phyloP scores from a whole-genome alignment of 2,329 filamentous ascomycete genomes.

The Diplocarpon rosae region DNA sequence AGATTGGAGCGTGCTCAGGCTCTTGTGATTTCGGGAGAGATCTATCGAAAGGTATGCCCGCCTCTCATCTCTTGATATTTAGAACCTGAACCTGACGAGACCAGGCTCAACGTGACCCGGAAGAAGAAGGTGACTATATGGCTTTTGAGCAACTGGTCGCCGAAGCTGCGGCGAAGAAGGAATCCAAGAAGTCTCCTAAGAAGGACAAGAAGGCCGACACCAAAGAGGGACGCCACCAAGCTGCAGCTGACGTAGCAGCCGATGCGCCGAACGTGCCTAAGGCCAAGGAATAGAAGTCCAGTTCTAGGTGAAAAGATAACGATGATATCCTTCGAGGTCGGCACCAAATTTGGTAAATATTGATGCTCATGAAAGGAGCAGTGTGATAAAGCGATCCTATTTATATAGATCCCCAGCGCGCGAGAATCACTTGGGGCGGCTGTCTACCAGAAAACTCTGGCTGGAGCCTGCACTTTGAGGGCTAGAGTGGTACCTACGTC shows the following conservation, averaged over 20 bases:
- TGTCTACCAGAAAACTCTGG: no score
- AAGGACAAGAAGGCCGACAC: slow-evolving; percentile 41
- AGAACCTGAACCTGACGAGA: not conserved
- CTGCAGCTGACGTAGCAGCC: slow-evolving; percentile 25
- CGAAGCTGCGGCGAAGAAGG: slow-evolving; percentile 91
- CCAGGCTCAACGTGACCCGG: slow-evolving; percentile 76
- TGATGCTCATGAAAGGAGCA: no score
- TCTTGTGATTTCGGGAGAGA: slow-evolving; percentile 75
- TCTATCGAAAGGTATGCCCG: slow-evolving; percentile 70
- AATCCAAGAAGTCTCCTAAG: slow-evolving; percentile 53
- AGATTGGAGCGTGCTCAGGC: slow-evolving; percentile 84
- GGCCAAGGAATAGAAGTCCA: slow-evolving; percentile 5
- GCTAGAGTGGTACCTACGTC: no score
- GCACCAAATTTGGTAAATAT: no score
- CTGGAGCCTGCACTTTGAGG: no score
- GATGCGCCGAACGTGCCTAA: slow-evolving; percentile 32
- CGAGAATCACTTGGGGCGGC: no score
- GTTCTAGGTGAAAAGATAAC: no score
- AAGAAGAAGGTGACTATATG: slow-evolving; percentile 98
- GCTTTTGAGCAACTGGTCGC: slow-evolving; percentile 97
- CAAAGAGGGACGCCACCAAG: slow-evolving; percentile 13
- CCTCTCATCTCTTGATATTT: not conserved
- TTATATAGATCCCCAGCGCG: no score
- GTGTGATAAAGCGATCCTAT: no score
- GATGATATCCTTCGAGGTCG: no score